Conservation (phyloP, 2,329 filamentous ascomycete genomes). For the Nothomitra cinnamomea region DNA sequence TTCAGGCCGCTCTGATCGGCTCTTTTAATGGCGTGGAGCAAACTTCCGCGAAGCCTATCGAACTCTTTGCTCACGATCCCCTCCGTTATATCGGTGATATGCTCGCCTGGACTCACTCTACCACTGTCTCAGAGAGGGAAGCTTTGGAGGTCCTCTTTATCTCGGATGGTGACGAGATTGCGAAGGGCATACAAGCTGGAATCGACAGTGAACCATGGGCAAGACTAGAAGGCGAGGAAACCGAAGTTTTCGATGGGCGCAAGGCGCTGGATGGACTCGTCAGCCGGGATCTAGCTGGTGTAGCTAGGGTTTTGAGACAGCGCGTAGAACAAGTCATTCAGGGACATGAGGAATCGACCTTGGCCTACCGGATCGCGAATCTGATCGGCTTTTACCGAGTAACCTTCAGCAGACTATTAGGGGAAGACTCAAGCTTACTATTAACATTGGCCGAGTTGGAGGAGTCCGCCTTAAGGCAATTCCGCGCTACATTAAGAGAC, state of each 20-base stretch:
- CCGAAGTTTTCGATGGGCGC: constrained; percentile 55
- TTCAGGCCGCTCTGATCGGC: constrained; percentile 76
- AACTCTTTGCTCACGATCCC: constrained; percentile 81
- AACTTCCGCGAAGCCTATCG: constrained; percentile 66
- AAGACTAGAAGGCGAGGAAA: constrained; percentile 39
- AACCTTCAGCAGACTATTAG: constrained; percentile 69
- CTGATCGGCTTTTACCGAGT: constrained; percentile 75
- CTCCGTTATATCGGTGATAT: constrained; percentile 90
- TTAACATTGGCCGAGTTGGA: constrained; percentile 53
- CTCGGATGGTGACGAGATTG: constrained; percentile 75
- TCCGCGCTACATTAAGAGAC: constrained; percentile 65
- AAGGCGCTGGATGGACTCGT: constrained; percentile 75
- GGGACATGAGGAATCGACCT: constrained; percentile 74
- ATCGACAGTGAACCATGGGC: constrained; percentile 75
- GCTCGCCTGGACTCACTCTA: constrained; percentile 92
- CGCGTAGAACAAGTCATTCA: constrained; percentile 84
- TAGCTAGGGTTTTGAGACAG: constrained; percentile 70
- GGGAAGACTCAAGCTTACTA: constrained; percentile 48
- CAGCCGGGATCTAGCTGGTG: constrained; percentile 67
- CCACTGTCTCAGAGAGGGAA: constrained; percentile 83
- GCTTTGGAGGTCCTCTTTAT: constrained; percentile 84
- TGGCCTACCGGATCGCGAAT: constrained; percentile 81
- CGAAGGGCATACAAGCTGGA: constrained; percentile 62
- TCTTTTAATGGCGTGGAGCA: constrained; percentile 40
- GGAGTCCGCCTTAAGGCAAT: constrained; percentile 63